These are phyloP conservation scores for Didymella pomorum DNA, from an alignment of 2,329 filamentous ascomycete species.

Conservation along the genomic window DNA sequence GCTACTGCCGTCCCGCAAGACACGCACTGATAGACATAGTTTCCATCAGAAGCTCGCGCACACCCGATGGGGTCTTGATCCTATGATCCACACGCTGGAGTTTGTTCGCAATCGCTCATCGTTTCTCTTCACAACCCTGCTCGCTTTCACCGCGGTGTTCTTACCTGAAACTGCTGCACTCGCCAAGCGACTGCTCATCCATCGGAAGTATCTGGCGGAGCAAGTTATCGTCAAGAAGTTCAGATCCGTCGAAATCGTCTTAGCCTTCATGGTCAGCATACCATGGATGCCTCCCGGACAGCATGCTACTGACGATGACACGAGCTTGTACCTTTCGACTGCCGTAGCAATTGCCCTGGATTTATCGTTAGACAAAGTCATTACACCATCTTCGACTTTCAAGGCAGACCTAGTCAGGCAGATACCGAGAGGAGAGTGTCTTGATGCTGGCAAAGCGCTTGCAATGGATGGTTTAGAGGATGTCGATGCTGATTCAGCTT, in stretches of 20 bases:
- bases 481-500: conserved; percentile 67
- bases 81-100: conserved; percentile 68
- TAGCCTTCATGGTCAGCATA: conserved; percentile 78
- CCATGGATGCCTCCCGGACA: conserved; percentile 75
- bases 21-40: conserved; percentile 48
- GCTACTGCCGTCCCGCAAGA: background rate
- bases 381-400: conserved; percentile 63
- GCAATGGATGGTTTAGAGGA: conserved; percentile 73
- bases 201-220: conserved; percentile 69
- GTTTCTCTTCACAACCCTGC: conserved; percentile 75
- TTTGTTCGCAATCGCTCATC: conserved; percentile 74
- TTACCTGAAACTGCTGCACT: conserved; percentile 69
- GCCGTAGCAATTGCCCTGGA: conserved; percentile 74
- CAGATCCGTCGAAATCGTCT: conserved; percentile 75
- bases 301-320: conserved; percentile 76
- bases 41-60: conserved; percentile 76
- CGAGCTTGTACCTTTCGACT: conserved; percentile 74
- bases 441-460: conserved; percentile 71
- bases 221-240: conserved; percentile 68
- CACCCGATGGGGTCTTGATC: conserved; percentile 77
- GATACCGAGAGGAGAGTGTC: conserved; percentile 71
- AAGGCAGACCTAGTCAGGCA: conserved; percentile 56
- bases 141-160: conserved; percentile 73
- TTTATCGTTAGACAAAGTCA: conserved; percentile 73
- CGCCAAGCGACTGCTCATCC: conserved; percentile 70